phyloP scores from a whole-genome alignment of 345 rosid genomes.

The Rhodamnia argentea region DNA sequence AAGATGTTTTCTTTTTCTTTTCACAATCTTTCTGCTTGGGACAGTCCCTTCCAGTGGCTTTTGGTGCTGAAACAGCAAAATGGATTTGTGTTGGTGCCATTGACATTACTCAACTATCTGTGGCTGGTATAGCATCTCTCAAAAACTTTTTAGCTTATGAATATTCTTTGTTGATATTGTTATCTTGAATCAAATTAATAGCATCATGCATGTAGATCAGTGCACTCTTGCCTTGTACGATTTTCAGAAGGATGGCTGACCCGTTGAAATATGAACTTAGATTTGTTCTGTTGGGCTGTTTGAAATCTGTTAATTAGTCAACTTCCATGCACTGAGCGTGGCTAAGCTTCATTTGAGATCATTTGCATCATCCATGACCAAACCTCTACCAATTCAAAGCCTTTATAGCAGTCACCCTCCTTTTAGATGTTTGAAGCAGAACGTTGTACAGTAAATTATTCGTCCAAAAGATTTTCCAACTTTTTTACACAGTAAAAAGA shows the following conservation, averaged over 20 bases:
- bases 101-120: slow-evolving; percentile 85
- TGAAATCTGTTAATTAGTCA: not conserved
- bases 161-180: not conserved
- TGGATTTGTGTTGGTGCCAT: slow-evolving; percentile 99
- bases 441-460: not conserved
- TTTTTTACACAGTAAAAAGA: not conserved
- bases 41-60: slow-evolving; percentile 95
- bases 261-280: not conserved
- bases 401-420: not conserved
- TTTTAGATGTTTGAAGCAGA: not conserved
- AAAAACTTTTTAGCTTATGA: not conserved
- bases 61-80: slow-evolving; percentile 96
- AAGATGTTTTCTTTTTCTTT: not conserved
- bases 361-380: not conserved
- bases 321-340: not conserved
- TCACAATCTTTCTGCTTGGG: not conserved
- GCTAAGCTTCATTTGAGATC: not conserved
- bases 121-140: slow-evolving; percentile 52
- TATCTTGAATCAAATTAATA: not conserved
- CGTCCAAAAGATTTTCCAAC: not conserved
- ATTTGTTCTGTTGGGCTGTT: not conserved
- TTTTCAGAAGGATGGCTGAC: not conserved
- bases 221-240: not conserved
- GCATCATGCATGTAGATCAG: not conserved
- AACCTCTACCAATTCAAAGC: not conserved